These are phyloP conservation scores for Capsicum pubescens DNA, from an alignment of 257 asterid species.

Conservation along the genomic window DNA sequence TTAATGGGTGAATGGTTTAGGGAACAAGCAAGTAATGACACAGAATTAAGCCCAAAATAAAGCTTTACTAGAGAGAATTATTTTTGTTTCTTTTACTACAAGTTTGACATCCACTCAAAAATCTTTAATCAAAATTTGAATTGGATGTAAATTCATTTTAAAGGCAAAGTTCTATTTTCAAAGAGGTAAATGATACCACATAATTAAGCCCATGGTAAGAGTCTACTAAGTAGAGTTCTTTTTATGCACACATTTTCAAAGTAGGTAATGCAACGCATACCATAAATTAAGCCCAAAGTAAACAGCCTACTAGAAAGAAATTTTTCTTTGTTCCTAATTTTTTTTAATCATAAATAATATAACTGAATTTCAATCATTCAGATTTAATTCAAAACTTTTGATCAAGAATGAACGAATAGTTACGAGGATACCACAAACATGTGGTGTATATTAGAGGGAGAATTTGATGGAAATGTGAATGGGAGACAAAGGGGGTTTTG, in stretches of 20 bases:
- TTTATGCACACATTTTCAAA: not conserved
- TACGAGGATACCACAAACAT: not conserved
- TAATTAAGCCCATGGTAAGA: not conserved
- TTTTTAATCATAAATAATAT: no score
- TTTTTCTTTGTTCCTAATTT: no score
- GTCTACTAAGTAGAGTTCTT: not conserved
- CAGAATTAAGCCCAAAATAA: not conserved
- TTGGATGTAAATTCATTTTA: not conserved
- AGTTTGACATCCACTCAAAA: no score
- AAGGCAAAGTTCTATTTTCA: not conserved
- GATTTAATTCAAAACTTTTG: accelerated
- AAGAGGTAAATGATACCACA: not conserved
- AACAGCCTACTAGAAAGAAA: no score
- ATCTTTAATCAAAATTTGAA: no score
- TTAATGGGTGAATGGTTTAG: not conserved
- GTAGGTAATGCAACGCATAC: not conserved
- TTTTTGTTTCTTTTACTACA: no score
- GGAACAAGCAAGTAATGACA: not conserved
- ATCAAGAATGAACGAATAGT: not conserved
- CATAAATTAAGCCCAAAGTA: no score
- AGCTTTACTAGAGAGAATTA: not conserved
- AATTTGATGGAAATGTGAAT: not conserved
- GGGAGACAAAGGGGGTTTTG: constrained; percentile 16
- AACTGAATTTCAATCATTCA: not conserved
- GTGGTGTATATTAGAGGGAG: not conserved